Conservation (phyloP, 805 yeast species). For the Priceomyces castillae region DNA sequence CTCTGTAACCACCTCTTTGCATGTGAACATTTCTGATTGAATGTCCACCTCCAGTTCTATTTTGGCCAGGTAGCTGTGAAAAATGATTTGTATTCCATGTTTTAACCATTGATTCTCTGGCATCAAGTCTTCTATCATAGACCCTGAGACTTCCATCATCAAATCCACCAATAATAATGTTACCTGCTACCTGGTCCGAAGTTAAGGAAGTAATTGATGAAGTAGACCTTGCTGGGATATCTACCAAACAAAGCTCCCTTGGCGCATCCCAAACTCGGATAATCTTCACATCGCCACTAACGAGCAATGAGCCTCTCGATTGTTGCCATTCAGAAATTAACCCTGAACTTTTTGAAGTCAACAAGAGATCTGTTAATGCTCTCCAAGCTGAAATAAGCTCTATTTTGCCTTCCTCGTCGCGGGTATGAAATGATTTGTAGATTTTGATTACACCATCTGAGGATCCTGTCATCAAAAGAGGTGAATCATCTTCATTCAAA, state of each 20-base stretch:
- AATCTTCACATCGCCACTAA: slow-evolving; percentile 91
- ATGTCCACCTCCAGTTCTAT: slow-evolving; percentile 14
- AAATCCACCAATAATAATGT: slow-evolving; percentile 86
- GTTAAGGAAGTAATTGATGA: slow-evolving; percentile 86
- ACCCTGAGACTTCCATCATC: slow-evolving; percentile 87
- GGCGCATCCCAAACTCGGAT: slow-evolving; percentile 97
- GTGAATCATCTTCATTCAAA: slow-evolving; percentile 88
- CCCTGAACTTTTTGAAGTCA: slow-evolving; percentile 81
- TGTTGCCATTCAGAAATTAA: slow-evolving; percentile 96
- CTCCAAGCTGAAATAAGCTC: slow-evolving; percentile 87
- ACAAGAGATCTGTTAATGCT: slow-evolving; percentile 79
- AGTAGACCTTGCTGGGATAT: slow-evolving; percentile 88
- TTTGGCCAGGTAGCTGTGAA: slow-evolving; percentile 9
- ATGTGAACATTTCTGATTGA: slow-evolving; percentile 79
- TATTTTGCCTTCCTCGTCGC: slow-evolving; percentile 29
- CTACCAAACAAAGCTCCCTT: slow-evolving; percentile 78
- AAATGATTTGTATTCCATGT: slow-evolving; percentile 56
- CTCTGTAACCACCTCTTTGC: slow-evolving; percentile 96
- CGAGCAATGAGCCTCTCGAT: slow-evolving; percentile 83
- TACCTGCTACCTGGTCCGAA: slow-evolving; percentile 94
- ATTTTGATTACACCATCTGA: slow-evolving; percentile 93
- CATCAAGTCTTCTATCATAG: slow-evolving; percentile 83
- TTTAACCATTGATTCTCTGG: slow-evolving; percentile 81
- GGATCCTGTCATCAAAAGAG: slow-evolving; percentile 81
- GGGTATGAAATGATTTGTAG: slow-evolving; percentile 69